phyloP scores from a whole-genome alignment of 306 rosid genomes.

The Gastrolobium bilobum region DNA sequence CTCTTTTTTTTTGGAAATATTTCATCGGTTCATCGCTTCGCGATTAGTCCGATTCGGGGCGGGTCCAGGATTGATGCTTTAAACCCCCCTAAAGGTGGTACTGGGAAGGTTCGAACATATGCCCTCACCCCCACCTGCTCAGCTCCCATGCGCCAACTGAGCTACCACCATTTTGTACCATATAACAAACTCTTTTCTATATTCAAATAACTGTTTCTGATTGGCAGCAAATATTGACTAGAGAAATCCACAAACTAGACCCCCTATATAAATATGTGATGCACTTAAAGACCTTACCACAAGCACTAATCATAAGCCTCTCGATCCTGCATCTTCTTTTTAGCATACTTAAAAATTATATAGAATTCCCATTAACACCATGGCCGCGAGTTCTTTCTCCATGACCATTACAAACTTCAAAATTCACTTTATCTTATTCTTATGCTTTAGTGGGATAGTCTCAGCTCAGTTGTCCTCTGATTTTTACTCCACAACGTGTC shows the following conservation, averaged over 20 bases:
- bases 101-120: too few relatives aligned
- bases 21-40: too few relatives aligned
- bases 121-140: too few relatives aligned
- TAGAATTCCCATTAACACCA: neutral
- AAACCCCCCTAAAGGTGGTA: too few relatives aligned
- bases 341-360: too few relatives aligned
- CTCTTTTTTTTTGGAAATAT: too few relatives aligned
- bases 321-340: neutral
- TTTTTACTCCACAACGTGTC: constrained; percentile 65
- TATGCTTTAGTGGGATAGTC: constrained; percentile 40
- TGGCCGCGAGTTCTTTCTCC: constrained; percentile 11
- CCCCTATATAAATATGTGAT: neutral
- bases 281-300: neutral
- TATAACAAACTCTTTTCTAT: neutral
- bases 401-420: constrained; percentile 12
- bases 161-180: too few relatives aligned
- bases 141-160: too few relatives aligned
- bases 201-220: neutral
- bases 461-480: constrained; percentile 60
- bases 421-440: constrained; percentile 5
- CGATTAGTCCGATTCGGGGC: too few relatives aligned
- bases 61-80: too few relatives aligned
- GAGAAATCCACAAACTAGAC: neutral
- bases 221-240: constrained; percentile 15
- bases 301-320: neutral